Base-by-base conservation (phyloP, 179 eudicot species). In the Camellia oleifera region DNA sequence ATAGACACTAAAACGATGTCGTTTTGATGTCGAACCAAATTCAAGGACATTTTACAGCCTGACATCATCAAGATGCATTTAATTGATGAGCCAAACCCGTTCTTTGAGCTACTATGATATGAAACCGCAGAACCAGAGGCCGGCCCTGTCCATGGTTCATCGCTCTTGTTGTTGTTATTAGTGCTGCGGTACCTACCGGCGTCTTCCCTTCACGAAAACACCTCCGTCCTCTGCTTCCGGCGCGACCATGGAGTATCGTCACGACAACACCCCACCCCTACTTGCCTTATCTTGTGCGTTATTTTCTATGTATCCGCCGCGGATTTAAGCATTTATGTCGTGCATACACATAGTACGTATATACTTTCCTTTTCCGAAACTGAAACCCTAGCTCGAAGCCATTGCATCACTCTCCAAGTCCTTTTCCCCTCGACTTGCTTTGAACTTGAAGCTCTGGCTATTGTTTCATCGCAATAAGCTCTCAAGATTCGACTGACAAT, bases 401-500 rank as follows among this genome's bases (percentile, higher is more conserved):
- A 70, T 63, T 42, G 40, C 62, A 56, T 7, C 62, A 4, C 52
- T 48, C 0, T 48, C 52, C 52, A 48, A 48, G 52, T 48, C 5
- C 7, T 20, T 64, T 14, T 46, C 8, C 9, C 14, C 26, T 26
- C 71, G 53, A 15, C 40, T 20, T 20, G 40, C 13, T 5, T 62
- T 76, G 70, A 76, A 18, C 3, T 62, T 76, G 70, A 76, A 18
- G 11, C 44, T 46, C 8, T 71, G 40, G 58, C 18, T 2, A 14
- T 48, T 71, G 32, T 32, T 32, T 32, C 73, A 50, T 63, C 40
- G 10, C 18, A 13, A 69, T 8, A 52, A 72, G 56, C 44, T 72
- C 7, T 72, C 62, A 50, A 64, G 79, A 77, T 77, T 77, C 26
- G 10, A 26, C 58, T 66, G 13, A 50, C 72, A 65, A 65, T 77